phyloP scores from a whole-genome alignment of 257 asterid species.

The Coffea canephora region DNA sequence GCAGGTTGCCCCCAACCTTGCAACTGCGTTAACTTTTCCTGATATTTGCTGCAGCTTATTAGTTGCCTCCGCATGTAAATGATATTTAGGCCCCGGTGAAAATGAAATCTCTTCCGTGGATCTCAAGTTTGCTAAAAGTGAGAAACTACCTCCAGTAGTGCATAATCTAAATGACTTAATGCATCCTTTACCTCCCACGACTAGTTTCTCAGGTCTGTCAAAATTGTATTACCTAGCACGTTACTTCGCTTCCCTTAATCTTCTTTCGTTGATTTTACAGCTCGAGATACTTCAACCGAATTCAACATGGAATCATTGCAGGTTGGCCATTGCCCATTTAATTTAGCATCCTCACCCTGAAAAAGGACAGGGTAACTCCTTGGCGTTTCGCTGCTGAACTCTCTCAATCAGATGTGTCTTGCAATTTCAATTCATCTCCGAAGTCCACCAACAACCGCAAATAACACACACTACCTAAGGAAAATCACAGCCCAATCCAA shows the following conservation, averaged over 20 bases:
- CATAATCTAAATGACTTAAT: slow-evolving; percentile 45
- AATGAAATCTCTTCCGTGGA: slow-evolving; percentile 23
- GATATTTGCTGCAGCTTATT: slow-evolving; percentile 38
- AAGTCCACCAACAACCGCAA: too few species aligned
- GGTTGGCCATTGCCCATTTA: neutral
- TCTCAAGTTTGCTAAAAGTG: slow-evolving; percentile 26
- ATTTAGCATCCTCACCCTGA: neutral
- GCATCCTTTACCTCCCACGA: slow-evolving; percentile 44
- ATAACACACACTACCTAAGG: too few species aligned
- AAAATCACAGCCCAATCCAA: too few species aligned
- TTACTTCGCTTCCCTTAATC: neutral
- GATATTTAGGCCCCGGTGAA: slow-evolving; percentile 19
- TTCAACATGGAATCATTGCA: neutral
- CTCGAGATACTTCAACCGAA: neutral
- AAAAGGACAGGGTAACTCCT: neutral
- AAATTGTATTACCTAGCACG: neutral
- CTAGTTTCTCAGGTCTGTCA: slow-evolving; percentile 17
- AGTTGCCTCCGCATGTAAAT: slow-evolving; percentile 32
- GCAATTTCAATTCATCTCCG: neutral
- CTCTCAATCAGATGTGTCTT: neutral
- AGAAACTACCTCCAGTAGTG: slow-evolving; percentile 45
- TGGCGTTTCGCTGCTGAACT: neutral
- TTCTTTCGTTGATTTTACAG: neutral
- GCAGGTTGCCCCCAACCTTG: slow-evolving; percentile 33
- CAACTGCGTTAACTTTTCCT: slow-evolving; percentile 38